phyloP scores from a whole-genome alignment of 2,329 filamentous ascomycete species.

The Stagonosporopsis chrysanthemi region DNA sequence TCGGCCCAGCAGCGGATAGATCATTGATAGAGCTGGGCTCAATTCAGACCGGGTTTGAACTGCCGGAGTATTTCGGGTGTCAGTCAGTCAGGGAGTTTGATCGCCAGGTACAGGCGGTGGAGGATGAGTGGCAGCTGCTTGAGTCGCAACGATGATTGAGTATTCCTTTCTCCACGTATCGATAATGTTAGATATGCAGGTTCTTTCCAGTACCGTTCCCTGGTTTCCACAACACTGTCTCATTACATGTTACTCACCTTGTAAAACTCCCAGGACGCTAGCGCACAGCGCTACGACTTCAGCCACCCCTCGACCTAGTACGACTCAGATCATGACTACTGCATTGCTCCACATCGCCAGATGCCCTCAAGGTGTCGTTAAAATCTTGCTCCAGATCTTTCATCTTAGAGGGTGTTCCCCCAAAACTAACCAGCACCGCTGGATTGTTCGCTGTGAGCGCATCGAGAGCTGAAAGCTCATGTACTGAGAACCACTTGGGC shows the following conservation, averaged over 20 bases:
- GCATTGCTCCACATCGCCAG: conserved; percentile 21
- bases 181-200: background rate
- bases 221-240: background rate
- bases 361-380: conserved; percentile 25
- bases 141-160: background rate
- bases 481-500: conserved; percentile 58
- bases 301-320: conserved; percentile 12
- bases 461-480: conserved; percentile 60
- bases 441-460: conserved; percentile 60
- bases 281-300: conserved; percentile 26
- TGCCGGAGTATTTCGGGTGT: conserved; percentile 11
- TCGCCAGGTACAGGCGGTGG: background rate
- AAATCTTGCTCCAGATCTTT: conserved; percentile 37
- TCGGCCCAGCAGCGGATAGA: background rate
- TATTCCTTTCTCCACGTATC: background rate
- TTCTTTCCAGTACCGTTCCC: background rate
- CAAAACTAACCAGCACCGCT: conserved; percentile 61
- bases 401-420: conserved; percentile 52
- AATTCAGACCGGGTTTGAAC: conserved; percentile 4
- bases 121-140: conserved; percentile 13
- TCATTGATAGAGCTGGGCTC: conserved; percentile 5
- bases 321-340: conserved; percentile 4
- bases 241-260: conserved; percentile 1
- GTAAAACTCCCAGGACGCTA: conserved; percentile 35
- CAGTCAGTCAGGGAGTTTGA: conserved; percentile 1